phyloP scores from a whole-genome alignment of 352 stramenopile species.

The Phytopythium boreale region DNA sequence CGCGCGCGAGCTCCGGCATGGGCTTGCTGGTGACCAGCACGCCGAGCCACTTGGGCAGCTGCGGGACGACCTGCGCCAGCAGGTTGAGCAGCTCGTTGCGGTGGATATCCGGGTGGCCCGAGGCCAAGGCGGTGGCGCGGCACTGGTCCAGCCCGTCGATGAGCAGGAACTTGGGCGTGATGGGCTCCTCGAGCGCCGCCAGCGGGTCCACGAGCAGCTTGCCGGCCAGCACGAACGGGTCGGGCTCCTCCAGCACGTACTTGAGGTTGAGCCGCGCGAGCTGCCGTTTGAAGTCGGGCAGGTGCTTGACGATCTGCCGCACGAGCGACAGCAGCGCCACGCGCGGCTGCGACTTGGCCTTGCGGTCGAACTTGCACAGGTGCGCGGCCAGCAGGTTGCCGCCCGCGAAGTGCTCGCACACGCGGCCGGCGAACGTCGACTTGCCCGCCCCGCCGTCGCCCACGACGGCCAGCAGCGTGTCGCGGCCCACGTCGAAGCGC shows the following conservation, averaged over 20 bases:
- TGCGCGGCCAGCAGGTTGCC: constrained; percentile 61
- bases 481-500: constrained; percentile 54
- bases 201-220: constrained; percentile 82
- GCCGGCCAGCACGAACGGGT: constrained; percentile 55
- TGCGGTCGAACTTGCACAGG: constrained; percentile 76
- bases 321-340: constrained; percentile 81
- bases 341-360: constrained; percentile 63
- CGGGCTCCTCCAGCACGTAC: constrained; percentile 78
- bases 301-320: constrained; percentile 65
- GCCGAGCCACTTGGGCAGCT: constrained; percentile 68
- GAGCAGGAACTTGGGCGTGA: constrained; percentile 60
- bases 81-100: constrained; percentile 74
- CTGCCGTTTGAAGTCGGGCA: constrained; percentile 79
- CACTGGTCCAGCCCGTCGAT: constrained; percentile 81
- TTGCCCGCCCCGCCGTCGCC: constrained; percentile 73
- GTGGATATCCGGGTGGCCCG: neutral
- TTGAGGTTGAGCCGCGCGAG: constrained; percentile 76
- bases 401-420: constrained; percentile 48
- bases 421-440: constrained; percentile 48
- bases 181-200: constrained; percentile 56
- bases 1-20: constrained; percentile 48
- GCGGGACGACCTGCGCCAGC: constrained; percentile 48
- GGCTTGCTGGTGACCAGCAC: constrained; percentile 73
- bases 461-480: constrained; percentile 63
- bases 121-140: constrained; percentile 11